These are phyloP conservation scores for Leccinum obscurum DNA, from an alignment of 768 basidiomycete species.

Conservation along the genomic window DNA sequence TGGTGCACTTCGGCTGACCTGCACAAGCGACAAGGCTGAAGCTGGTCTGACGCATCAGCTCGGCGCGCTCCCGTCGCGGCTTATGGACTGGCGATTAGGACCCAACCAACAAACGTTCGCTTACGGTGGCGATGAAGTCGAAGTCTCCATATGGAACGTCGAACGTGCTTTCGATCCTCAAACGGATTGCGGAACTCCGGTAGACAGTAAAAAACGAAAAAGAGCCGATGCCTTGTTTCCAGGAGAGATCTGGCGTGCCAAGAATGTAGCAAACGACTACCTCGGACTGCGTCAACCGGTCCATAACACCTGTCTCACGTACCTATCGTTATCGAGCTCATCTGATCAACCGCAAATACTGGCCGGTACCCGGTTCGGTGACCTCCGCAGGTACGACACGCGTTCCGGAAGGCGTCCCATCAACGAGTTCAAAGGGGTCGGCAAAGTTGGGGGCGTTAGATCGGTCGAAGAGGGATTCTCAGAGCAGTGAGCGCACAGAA, in stretches of 20 bases:
- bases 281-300: conserved; percentile 78
- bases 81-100: conserved; percentile 67
- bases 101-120: conserved; percentile 56
- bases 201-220: conserved; percentile 47
- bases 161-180: conserved; percentile 50
- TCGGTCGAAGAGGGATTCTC: conserved; percentile 55
- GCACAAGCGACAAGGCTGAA: conserved; percentile 29
- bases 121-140: conserved; percentile 87
- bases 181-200: conserved; percentile 18
- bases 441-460: conserved; percentile 61
- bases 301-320: conserved; percentile 68
- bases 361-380: conserved; percentile 73
- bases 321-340: conserved; percentile 43
- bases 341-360: conserved; percentile 50
- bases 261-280: conserved; percentile 79
- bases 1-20: conserved; percentile 62
- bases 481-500: conserved; percentile 56
- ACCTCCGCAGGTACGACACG: conserved; percentile 77
- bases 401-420: conserved; percentile 67
- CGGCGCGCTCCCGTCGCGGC: conserved; percentile 61
- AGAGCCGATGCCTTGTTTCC: conserved; percentile 61
- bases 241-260: conserved; percentile 82
- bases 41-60: conserved; percentile 23
- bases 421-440: conserved; percentile 61
- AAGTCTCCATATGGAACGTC: conserved; percentile 77